These are phyloP conservation scores for Singerocomus inundabilis DNA, from an alignment of 1,284 basidiomycete genomes.

Conservation along the genomic window DNA sequence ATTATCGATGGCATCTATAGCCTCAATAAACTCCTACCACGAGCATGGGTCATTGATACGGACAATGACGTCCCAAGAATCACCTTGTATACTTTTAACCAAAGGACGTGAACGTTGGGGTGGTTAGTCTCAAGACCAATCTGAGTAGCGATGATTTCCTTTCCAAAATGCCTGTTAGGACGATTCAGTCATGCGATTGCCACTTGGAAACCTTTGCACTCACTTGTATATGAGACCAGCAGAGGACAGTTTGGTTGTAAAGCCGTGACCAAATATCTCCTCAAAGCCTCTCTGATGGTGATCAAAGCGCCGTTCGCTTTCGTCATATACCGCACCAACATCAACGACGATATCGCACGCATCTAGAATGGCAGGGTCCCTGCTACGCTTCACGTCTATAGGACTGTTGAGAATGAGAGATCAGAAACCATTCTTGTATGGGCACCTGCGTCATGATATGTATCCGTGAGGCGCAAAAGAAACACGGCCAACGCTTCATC, in stretches of 20 bases:
- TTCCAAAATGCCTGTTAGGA: slow-evolving; percentile 80
- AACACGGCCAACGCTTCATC: slow-evolving; percentile 96
- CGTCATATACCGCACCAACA: slow-evolving; percentile 92
- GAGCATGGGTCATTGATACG: slow-evolving; percentile 6
- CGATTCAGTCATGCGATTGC: slow-evolving; percentile 2
- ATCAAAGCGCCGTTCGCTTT: slow-evolving; percentile 79
- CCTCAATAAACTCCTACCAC: slow-evolving; percentile 84
- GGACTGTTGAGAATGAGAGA: slow-evolving; percentile 8
- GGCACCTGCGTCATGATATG: slow-evolving; percentile 75
- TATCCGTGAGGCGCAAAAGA: slow-evolving; percentile 76
- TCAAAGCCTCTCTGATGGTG: slow-evolving; percentile 96
- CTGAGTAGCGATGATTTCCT: slow-evolving; percentile 77
- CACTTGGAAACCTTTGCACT: slow-evolving; percentile 21
- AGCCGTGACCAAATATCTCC: slow-evolving; percentile 86
- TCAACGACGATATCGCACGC: slow-evolving; percentile 96
- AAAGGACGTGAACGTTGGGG: slow-evolving; percentile 69
- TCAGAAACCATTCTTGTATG: background rate
- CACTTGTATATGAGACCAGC: slow-evolving; percentile 96
- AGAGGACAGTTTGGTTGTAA: slow-evolving; percentile 86
- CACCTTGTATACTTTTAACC: slow-evolving; percentile 87
- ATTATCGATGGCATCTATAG: slow-evolving; percentile 95
- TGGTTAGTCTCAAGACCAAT: slow-evolving; percentile 55
- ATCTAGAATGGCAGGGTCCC: slow-evolving; percentile 79
- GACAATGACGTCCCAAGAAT: background rate
- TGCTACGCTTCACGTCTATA: slow-evolving; percentile 69